Base-by-base conservation (phyloP, 352 stramenopile genomes). In the Phytophthora fragariaefolia region DNA sequence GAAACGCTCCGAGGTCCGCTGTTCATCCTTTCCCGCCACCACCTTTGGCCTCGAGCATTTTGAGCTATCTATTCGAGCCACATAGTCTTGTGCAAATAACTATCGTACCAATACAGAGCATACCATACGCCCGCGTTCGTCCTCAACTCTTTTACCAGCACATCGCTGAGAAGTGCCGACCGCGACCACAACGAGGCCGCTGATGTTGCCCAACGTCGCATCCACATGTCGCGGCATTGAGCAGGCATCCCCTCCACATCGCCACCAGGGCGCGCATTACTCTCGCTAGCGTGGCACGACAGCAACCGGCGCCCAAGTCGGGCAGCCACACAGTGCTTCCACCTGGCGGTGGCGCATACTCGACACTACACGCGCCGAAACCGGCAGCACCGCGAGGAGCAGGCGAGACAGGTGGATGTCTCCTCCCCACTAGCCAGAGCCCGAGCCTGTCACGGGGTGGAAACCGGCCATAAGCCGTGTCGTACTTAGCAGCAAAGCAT, bases 41-140 rank as follows among this genome's bases (percentile, higher is more conserved):
- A n/a, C 32, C 23, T 12, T 13, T 48, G 57, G 59, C 53, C 51
- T 64, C 55, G 64, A 69, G 54, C 69, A 66, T 71, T 74, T 76
- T 66, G 69, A 74, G 59, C 64, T 74, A 77, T 74, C 70, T 72
- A 74, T 77, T 76, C 63, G 63, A 76, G 63, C 63, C 67, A 68
- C 56, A 65, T 65, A 49, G 66, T 77, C 66, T 59, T 77, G 70
- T 77, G 51, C 65, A 74, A 74, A 74, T 74, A 77, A 74, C 63
- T 72, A 77, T 69, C 70, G 70, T 77, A 77, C 60, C 40, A 77
- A 72, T 77, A 74, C 34, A 77, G 51, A 66, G 47, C 63, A 67
- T 74, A 62, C 55, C 24, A 58, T 57, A 49, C 47, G 36, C 36
- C 3, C 7, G 23, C 22, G 40, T 66, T 28, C 36, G 18, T 34